Conservation (phyloP, 2,329 filamentous ascomycete species). For the Bipolaris sorokiniana region DNA sequence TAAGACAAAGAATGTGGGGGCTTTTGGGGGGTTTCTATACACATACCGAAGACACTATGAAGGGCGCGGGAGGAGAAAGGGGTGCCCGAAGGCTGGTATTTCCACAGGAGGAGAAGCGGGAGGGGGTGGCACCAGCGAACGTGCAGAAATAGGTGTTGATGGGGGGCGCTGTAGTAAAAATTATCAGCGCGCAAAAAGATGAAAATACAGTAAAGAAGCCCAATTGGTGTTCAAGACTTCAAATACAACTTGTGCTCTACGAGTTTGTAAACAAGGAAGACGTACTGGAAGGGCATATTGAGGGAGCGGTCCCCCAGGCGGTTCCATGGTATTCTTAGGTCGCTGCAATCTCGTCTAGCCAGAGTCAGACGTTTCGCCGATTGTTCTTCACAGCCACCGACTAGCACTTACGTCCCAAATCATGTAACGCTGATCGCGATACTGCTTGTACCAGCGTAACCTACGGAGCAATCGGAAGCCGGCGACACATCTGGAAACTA, state of each 20-base stretch:
- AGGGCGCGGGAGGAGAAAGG: constrained; percentile 16
- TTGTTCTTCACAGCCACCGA: neutral
- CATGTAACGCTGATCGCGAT: neutral
- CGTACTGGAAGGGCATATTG: neutral
- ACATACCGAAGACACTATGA: constrained; percentile 28
- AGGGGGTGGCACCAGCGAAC: constrained; percentile 1
- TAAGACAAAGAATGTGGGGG: constrained; percentile 37
- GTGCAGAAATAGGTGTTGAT: no score
- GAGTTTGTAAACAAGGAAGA: neutral
- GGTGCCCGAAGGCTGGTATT: constrained; percentile 21
- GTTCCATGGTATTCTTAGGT: neutral
- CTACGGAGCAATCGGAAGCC: no score
- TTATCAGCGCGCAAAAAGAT: neutral
- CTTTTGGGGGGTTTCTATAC: constrained; percentile 38
- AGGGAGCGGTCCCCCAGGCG: neutral
- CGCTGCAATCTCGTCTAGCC: neutral
- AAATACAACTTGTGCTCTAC: neutral
- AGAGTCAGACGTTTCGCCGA: constrained; percentile 6
- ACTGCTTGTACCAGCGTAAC: neutral
- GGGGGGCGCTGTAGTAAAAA: constrained; percentile 1
- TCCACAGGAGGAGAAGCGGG: constrained; percentile 4
- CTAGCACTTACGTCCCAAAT: neutral
- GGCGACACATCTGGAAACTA: no score
- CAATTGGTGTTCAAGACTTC: neutral
- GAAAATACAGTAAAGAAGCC: neutral